Base-by-base conservation (phyloP, 352 stramenopile species). In the Phytophthora citrophthora region DNA sequence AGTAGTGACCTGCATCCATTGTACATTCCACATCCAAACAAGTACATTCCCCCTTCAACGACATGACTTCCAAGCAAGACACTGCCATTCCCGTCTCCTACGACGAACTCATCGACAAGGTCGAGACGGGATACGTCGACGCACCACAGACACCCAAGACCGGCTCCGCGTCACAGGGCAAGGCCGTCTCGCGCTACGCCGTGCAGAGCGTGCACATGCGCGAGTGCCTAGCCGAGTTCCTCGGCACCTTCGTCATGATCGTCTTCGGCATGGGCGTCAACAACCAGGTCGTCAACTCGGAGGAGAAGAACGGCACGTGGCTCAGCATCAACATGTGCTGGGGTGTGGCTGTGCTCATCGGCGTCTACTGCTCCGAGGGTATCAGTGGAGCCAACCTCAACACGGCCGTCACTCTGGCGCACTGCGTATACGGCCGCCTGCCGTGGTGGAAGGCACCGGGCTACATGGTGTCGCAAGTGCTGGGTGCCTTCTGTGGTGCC, bases 261-360 rank as follows among this genome's bases (percentile, higher is more conserved):
- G 5, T 55, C 4, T 55, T 55, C 62, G 78, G 81, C 23, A 72
- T 79, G 41, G 81, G 78, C 36, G 78, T 86, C 8, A 85, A 85
- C 60, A 77, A 82, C 54, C 76, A 90, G 71, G 74, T 86, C 13
- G 64, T 56, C 8, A 61, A 83, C 13, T 87, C 9, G 3, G 32
- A 39, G 13, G 26, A 29, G 26, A 29, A 29, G 26, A 54, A 29
- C 26, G 26, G 26, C 26, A 29, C 26, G 26, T 29, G 26, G 26
- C 26, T 29, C 26, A 29, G 26, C 26, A 29, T 29, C 26, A 29
- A 29, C 26, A 29, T 29, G 26, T 29, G 26, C 26, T 29, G 26
- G 26, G 26, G 26, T 29, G 0, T 29, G 0, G 26, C 0, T 7
- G 26, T 29, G 26, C 26, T 29, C 26, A 29, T 29, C 26, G 26